phyloP scores from a whole-genome alignment of 805 yeast genomes.

The Barnettozyma salicaria region DNA sequence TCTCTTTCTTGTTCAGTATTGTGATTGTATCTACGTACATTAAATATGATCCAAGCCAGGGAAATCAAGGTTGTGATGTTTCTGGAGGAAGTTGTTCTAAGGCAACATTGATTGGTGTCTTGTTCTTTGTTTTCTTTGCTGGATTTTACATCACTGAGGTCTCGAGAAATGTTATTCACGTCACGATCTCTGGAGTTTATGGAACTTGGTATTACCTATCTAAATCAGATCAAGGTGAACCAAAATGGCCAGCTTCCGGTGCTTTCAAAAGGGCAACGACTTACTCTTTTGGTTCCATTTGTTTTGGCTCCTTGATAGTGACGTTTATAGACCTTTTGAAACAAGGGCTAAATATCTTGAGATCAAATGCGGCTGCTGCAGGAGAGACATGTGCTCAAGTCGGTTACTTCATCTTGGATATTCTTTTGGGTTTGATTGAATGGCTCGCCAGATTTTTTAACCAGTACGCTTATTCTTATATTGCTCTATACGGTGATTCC shows the following conservation, averaged over 20 bases:
- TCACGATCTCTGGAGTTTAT: slow-evolving; percentile 74
- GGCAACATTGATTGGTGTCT: slow-evolving; percentile 57
- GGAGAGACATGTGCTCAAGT: slow-evolving; percentile 50
- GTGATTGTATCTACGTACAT: slow-evolving; percentile 73
- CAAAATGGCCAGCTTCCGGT: slow-evolving; percentile 72
- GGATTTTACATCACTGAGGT: slow-evolving; percentile 84
- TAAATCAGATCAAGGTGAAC: slow-evolving; percentile 70
- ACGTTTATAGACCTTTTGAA: slow-evolving; percentile 63
- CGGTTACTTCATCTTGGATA: slow-evolving; percentile 47
- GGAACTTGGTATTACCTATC: slow-evolving; percentile 90
- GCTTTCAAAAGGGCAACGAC: slow-evolving; percentile 77
- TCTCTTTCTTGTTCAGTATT: slow-evolving; percentile 58
- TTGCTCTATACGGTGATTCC: slow-evolving; percentile 80
- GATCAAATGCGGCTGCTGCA: slow-evolving; percentile 45
- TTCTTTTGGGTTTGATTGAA: slow-evolving; percentile 58
- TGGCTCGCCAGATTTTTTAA: slow-evolving; percentile 84
- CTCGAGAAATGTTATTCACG: slow-evolving; percentile 71
- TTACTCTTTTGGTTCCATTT: slow-evolving; percentile 83
- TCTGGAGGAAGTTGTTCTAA: slow-evolving; percentile 52
- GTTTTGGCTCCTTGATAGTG: slow-evolving; percentile 76
- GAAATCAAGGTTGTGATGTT: slow-evolving; percentile 45
- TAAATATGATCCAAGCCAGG: slow-evolving; percentile 56
- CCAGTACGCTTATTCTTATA: slow-evolving; percentile 81
- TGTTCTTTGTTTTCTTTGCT: slow-evolving; percentile 72
- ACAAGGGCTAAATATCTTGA: slow-evolving; percentile 45